Percentiles rank a stretch among this genome's conserved stretches.
phyloP scores from a whole-genome alignment of 176 grass and related monocot genomes.

The Puccinellia tenuiflora region DNA sequence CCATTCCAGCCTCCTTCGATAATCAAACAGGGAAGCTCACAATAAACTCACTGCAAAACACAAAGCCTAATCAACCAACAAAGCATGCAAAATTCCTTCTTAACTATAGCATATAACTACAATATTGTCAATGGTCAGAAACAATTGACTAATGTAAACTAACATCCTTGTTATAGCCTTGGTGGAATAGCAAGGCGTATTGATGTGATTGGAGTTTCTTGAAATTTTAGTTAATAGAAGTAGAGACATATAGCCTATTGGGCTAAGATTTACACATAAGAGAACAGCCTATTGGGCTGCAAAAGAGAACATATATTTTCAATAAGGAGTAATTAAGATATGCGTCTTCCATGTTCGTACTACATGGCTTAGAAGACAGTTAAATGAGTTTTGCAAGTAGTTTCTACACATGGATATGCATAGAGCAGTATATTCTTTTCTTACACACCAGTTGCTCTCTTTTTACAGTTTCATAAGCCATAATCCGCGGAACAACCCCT shows the following conservation, averaged over 20 bases:
- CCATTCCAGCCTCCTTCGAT: slow-evolving; percentile 69
- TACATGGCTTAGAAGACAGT: not conserved
- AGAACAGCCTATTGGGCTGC: not conserved
- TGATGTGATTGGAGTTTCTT: not conserved
- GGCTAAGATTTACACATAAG: not conserved
- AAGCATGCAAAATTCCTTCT: not conserved
- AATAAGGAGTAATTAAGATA: not conserved
- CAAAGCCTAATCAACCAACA: not conserved
- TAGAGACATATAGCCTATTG: too few relatives aligned
- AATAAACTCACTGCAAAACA: slow-evolving; percentile 15
- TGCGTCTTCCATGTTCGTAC: not conserved
- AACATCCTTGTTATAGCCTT: not conserved
- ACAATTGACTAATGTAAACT: not conserved
- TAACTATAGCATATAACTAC: not conserved
- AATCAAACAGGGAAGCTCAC: slow-evolving; percentile 17
- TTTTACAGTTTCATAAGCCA: not conserved
- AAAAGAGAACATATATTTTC: not conserved
- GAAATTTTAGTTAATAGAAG: not conserved
- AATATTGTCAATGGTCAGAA: not conserved
- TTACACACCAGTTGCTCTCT: not conserved
- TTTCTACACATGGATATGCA: not conserved
- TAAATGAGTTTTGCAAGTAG: not conserved
- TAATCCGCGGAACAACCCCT: not conserved
- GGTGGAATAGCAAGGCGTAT: not conserved
- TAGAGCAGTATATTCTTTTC: not conserved